These are phyloP conservation scores for Crotalaria pallida DNA, from an alignment of 306 rosid species.

Conservation along the genomic window DNA sequence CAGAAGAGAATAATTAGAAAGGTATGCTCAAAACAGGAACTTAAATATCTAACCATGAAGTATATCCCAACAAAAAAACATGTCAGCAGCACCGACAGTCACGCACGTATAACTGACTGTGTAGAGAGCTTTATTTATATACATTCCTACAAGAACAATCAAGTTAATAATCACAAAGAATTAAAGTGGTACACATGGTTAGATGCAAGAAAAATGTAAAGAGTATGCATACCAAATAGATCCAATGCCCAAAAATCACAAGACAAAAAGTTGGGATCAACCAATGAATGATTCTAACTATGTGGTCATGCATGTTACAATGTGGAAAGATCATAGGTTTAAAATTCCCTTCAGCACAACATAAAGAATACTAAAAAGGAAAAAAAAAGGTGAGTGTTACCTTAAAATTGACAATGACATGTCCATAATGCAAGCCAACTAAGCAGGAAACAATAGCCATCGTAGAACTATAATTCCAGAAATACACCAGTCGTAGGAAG, in stretches of 20 bases:
- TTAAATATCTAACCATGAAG: slow-evolving; percentile 54
- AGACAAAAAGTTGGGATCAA: slow-evolving; percentile 63
- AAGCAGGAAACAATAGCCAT: slow-evolving; percentile 95
- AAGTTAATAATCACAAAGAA: not conserved
- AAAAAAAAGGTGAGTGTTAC: slow-evolving; percentile 26
- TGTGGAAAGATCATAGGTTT: no score
- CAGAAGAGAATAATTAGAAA: not conserved
- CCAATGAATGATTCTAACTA: slow-evolving; percentile 72
- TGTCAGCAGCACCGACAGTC: slow-evolving; percentile 82
- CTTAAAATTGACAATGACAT: slow-evolving; percentile 78
- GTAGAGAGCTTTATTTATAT: slow-evolving; percentile 86
- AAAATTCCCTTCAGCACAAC: no score
- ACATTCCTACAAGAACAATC: slow-evolving; percentile 52
- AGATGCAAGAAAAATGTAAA: not conserved
- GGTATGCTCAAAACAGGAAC: not conserved
- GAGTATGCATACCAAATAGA: slow-evolving; percentile 42
- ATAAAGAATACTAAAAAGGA: not conserved
- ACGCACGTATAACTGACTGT: slow-evolving; percentile 79
- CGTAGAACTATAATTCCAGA: slow-evolving; percentile 52
- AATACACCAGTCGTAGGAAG: not conserved
- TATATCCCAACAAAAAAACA: slow-evolving; percentile 69
- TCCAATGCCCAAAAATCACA: slow-evolving; percentile 56
- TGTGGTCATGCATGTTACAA: slow-evolving; percentile 58
- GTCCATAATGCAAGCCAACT: slow-evolving; percentile 89
- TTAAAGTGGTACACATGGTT: not conserved